These are phyloP conservation scores for Gentiana straminea DNA, from an alignment of 257 asterid genomes.

Conservation along the genomic window DNA sequence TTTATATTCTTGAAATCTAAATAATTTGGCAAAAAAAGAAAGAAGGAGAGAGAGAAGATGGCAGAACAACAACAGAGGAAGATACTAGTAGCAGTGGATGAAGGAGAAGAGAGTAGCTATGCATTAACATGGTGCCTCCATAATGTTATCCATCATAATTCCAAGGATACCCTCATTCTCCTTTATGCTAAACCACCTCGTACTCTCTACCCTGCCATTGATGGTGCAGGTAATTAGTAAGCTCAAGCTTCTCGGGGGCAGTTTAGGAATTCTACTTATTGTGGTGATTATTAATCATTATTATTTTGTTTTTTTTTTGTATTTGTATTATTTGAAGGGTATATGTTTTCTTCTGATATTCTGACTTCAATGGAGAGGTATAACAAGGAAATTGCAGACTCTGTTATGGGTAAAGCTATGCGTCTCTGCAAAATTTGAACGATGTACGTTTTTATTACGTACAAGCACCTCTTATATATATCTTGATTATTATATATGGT, in stretches of 20 bases:
- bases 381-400: slow-evolving; percentile 31
- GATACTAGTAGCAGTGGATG: slow-evolving; percentile 64
- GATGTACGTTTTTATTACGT: slow-evolving; percentile 13
- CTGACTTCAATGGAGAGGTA: slow-evolving; percentile 41
- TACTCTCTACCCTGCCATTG: slow-evolving; percentile 33
- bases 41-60: slow-evolving; percentile 3
- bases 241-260: background rate
- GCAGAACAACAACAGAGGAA: slow-evolving; percentile 22
- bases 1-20: too few species aligned
- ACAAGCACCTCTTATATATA: too few species aligned
- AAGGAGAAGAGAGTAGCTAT: slow-evolving; percentile 56
- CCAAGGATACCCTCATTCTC: slow-evolving; percentile 44
- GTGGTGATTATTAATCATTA: background rate
- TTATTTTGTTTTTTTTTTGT: background rate
- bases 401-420: slow-evolving; percentile 38
- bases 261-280: background rate
- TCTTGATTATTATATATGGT: background rate
- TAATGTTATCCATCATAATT: slow-evolving; percentile 22
- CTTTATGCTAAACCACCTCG: slow-evolving; percentile 39
- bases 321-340: slow-evolving; percentile 25
- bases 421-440: slow-evolving; percentile 23
- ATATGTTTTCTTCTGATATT: slow-evolving; percentile 33
- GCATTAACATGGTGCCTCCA: slow-evolving; percentile 66
- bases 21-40: too few species aligned
- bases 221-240: slow-evolving; percentile 41